These are phyloP conservation scores for Aspergillus sp. DNA, from an alignment of 2,329 filamentous ascomycete genomes.

Conservation along the genomic window DNA sequence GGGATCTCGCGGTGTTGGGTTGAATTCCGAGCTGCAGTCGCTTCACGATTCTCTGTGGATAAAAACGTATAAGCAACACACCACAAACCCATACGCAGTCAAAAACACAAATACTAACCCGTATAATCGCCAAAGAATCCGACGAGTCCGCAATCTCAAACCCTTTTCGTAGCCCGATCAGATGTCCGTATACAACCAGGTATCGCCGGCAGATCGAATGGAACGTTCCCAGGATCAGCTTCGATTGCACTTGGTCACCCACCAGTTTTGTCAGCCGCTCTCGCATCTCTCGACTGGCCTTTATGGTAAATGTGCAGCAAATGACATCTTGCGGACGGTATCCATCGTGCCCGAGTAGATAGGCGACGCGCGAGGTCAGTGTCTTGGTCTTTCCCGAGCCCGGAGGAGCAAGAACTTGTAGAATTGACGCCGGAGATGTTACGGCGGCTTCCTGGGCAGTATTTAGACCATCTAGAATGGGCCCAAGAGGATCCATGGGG, in stretches of 20 bases:
- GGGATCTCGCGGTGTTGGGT: slow-evolving; percentile 65
- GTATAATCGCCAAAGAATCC: slow-evolving; percentile 77
- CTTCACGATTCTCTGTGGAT: slow-evolving; percentile 69
- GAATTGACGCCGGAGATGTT: slow-evolving; percentile 58
- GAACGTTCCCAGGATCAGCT: slow-evolving; percentile 86
- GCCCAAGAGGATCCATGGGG: slow-evolving; percentile 45
- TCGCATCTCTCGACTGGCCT: slow-evolving; percentile 92
- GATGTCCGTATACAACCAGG: slow-evolving; percentile 76
- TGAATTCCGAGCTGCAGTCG: slow-evolving; percentile 68
- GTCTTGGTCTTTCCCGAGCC: slow-evolving; percentile 92
- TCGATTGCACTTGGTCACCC: slow-evolving; percentile 72
- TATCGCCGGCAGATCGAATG: slow-evolving; percentile 90
- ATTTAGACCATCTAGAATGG: slow-evolving; percentile 63
- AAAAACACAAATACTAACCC: slow-evolving; percentile 34
- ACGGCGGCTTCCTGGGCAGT: slow-evolving; percentile 64
- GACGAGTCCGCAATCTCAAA: slow-evolving; percentile 88
- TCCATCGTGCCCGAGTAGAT: slow-evolving; percentile 71
- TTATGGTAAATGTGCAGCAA: slow-evolving; percentile 96
- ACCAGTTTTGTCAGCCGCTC: slow-evolving; percentile 78
- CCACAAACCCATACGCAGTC: neutral
- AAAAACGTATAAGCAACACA: slow-evolving; percentile 10
- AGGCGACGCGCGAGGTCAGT: slow-evolving; percentile 86
- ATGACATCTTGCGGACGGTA: slow-evolving; percentile 83
- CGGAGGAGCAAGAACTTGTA: slow-evolving; percentile 64
- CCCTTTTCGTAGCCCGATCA: slow-evolving; percentile 76